phyloP scores from a whole-genome alignment of 306 rosid species.

The Prunus davidiana region DNA sequence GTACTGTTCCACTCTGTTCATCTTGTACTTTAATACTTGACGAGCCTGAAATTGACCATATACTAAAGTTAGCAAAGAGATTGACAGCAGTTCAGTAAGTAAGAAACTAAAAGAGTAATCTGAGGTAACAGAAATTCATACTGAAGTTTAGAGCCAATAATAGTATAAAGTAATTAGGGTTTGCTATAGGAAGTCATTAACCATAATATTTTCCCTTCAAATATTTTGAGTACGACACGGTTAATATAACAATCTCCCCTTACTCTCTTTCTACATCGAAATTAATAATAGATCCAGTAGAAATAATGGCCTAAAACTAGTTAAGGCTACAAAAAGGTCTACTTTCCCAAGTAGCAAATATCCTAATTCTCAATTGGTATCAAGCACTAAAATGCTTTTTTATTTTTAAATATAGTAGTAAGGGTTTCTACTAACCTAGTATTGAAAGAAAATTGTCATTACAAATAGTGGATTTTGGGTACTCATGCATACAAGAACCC shows the following conservation, averaged over 20 bases:
- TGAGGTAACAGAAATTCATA: neutral
- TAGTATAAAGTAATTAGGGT: too few species aligned
- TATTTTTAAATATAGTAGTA: too few species aligned
- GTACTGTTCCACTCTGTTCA: conserved; percentile 86
- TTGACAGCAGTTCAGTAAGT: neutral
- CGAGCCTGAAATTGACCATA: conserved; percentile 71
- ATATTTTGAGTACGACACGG: neutral
- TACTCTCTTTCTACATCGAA: neutral
- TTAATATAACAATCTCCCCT: neutral
- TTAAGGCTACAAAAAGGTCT: neutral
- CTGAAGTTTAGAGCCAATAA: neutral
- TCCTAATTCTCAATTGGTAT: neutral
- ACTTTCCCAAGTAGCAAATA: neutral
- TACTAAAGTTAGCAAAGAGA: neutral
- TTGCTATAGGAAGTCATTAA: neutral
- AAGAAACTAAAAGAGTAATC: neutral
- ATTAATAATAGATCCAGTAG: neutral
- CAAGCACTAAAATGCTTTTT: neutral
- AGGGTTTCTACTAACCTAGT: neutral
- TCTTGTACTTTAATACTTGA: conserved; percentile 80
- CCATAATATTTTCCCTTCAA: neutral
- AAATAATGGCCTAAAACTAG: neutral
- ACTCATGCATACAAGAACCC: neutral
- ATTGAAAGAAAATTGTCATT: neutral
- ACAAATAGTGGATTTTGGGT: neutral